Evolutionary conservation across 2,329 filamentous ascomycete genomes (phyloP), one percentile per base, ranked within the genome.

Genomic region (Bipolaris victoriae): DNA sequence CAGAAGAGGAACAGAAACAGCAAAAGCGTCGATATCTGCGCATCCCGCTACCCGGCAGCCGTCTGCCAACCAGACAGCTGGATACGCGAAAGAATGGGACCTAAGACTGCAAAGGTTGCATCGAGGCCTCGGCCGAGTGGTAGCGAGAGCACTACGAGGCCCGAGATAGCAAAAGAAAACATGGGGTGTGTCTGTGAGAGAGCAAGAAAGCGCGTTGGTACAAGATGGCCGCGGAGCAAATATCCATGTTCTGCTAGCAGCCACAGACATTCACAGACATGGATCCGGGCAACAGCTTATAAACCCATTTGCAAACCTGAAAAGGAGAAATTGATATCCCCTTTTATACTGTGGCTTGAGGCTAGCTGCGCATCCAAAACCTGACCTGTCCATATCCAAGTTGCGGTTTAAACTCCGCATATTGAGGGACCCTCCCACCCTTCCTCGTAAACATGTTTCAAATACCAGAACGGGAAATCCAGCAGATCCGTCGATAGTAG

Each of bases 1-100:
- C 53, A 18, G 26, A 56, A 52, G 26, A 52, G 49, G 53, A 22
- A 56, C 18, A 11, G 15, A 24, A 47, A 10, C 33, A 18, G 36
- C 26, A 16, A 39, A 47, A 31, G 33, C 22, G 18, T 56, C 20
- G 53, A 52, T 56, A 10, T 46, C 26, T 24, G 53, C 39, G 44
- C 33, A 46, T 56, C 41, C 24, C 49, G 53, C 53, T 47, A 52
- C 51, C 48, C 20, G 26, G 26, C 33, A 39, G 29, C 49, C 33
- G 26, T 31, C 49, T 49, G 29, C 49, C 48, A 52, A 52, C 35
- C 53, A 52, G 20, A 22, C 22, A n/a, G 15, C 15, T 16, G 26
- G 20, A n/a, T 44, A 5, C 39, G n/a, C 33, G 16, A 43, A n/a
- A 41, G 10, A 16, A 11, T 29, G 48, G 48, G 48, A 40, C 48